Conservation (phyloP, 2,329 filamentous ascomycete genomes). For the Penicillium sp. region DNA sequence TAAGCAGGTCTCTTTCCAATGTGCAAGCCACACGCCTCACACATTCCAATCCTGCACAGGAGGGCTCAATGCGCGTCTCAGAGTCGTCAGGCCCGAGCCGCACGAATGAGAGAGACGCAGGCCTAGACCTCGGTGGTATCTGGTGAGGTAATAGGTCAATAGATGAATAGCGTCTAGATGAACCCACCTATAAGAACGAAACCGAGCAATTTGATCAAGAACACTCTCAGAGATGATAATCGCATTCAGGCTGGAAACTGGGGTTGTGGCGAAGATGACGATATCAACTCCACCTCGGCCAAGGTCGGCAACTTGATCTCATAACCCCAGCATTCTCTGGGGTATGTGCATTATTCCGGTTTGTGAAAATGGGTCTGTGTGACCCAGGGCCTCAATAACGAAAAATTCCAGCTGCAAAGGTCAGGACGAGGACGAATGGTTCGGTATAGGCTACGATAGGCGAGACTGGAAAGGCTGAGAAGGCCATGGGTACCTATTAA, state of each 20-base stretch:
- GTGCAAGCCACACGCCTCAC: slow-evolving; percentile 2
- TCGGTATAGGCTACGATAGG: neutral
- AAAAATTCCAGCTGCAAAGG: neutral
- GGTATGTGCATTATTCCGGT: neutral
- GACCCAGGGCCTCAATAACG: neutral
- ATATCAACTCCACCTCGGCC: slow-evolving; percentile 5
- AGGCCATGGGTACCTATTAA: neutral
- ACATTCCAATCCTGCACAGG: slow-evolving; percentile 12
- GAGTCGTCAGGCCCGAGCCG: neutral
- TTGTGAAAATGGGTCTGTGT: neutral
- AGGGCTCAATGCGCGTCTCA: neutral
- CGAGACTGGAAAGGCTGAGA: neutral
- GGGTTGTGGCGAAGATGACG: slow-evolving; percentile 8
- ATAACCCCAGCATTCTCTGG: neutral
- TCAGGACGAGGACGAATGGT: neutral
- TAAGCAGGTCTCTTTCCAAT: too few relatives aligned
- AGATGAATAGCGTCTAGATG: neutral
- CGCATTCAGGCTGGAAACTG: neutral
- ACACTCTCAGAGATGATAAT: neutral
- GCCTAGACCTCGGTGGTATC: neutral
- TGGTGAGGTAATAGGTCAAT: neutral
- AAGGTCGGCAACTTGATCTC: slow-evolving; percentile 3
- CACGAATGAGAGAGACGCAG: neutral
- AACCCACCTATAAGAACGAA: neutral
- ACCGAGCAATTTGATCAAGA: neutral